Conservation (phyloP, 768 basidiomycete genomes). For the Lentinula guzmanii region DNA sequence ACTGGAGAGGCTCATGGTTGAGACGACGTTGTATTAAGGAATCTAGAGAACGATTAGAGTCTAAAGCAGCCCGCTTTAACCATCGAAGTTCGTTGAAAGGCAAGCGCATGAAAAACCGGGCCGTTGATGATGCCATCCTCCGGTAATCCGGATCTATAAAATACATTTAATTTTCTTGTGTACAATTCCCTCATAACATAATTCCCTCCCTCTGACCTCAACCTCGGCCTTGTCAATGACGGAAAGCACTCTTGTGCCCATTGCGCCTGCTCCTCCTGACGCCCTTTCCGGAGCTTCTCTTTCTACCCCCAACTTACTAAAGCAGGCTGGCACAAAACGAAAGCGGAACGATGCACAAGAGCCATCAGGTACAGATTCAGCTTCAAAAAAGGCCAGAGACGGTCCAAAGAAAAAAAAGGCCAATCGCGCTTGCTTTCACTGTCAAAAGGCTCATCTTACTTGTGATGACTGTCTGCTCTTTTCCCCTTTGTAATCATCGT, state of each 20-base stretch:
- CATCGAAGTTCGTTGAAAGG: slow-evolving; percentile 4
- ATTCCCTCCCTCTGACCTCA: background rate
- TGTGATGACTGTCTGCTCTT: slow-evolving; percentile 86
- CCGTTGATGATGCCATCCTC: background rate
- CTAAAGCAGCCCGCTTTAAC: slow-evolving; percentile 2
- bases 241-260: slow-evolving; percentile 3
- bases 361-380: slow-evolving; percentile 42
- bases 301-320: slow-evolving; percentile 27
- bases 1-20: slow-evolving; percentile 79
- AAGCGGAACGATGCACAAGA: slow-evolving; percentile 60
- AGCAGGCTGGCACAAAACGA: slow-evolving; percentile 41
- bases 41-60: slow-evolving; percentile 18
- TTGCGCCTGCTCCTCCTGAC: slow-evolving; percentile 5
- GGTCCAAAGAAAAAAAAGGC: slow-evolving; percentile 94
- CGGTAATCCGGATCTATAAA: background rate
- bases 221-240: background rate
- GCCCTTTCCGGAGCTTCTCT: background rate
- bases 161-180: background rate
- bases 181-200: background rate
- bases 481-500: background rate
- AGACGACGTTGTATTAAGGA: slow-evolving; percentile 55
- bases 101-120: background rate
- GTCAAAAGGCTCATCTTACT: slow-evolving; percentile 97
- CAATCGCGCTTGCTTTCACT: slow-evolving; percentile 88
- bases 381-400: slow-evolving; percentile 55